Conservation (phyloP, 345 rosid species). For the Anacardium occidentale region DNA sequence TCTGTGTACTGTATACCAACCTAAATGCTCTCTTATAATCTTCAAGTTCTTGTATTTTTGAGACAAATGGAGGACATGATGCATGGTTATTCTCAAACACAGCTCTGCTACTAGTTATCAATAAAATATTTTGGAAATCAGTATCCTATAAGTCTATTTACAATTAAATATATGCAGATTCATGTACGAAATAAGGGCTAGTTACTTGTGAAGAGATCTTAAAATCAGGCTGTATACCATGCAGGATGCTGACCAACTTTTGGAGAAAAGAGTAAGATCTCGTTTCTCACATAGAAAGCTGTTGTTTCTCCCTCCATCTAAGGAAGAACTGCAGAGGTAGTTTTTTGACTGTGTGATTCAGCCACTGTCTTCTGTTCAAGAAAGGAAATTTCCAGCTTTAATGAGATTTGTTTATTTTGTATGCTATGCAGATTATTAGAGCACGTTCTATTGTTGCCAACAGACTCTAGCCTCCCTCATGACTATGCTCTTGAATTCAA, state of each 20-base stretch:
- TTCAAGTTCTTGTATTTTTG: not conserved
- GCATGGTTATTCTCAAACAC: not conserved
- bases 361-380: constrained; percentile 20
- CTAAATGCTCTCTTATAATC: not conserved
- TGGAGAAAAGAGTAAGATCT: constrained; percentile 94
- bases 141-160: not conserved
- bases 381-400: not conserved
- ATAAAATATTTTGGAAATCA: not conserved
- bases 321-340: constrained; percentile 68
- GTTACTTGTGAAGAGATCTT: constrained; percentile 1
- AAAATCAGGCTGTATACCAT: not conserved
- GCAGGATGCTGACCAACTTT: constrained; percentile 96
- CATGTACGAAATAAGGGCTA: not conserved
- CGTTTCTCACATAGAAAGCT: constrained; percentile 88
- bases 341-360: not conserved
- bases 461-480: constrained; percentile 58
- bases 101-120: not conserved
- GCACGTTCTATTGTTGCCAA: constrained; percentile 69
- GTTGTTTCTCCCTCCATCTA: constrained; percentile 76
- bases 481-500: constrained; percentile 67
- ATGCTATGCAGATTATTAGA: constrained; percentile 65
- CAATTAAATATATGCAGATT: not conserved
- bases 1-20: not conserved
- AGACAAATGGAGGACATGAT: not conserved
- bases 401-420: constrained; percentile 3